Percentiles rank a stretch among this genome's conserved stretches.
phyloP scores from a whole-genome alignment of 495 filamentous ascomycete species.

The Xylaria intraflava region DNA sequence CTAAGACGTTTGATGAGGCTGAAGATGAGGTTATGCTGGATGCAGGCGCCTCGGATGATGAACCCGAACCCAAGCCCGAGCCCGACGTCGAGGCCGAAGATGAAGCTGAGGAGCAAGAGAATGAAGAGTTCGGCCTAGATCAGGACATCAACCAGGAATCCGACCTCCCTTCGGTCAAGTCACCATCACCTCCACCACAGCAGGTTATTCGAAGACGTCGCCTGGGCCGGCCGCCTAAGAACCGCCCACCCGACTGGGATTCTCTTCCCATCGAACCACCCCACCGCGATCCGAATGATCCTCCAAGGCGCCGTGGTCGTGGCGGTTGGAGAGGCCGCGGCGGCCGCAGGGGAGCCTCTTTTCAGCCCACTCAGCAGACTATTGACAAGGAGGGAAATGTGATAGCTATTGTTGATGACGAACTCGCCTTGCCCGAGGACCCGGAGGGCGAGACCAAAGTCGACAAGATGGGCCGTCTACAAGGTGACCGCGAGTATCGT shows the following conservation, averaged over 20 bases:
- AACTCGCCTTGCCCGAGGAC: conserved; percentile 82
- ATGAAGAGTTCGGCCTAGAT: conserved; percentile 31
- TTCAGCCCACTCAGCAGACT: conserved; percentile 64
- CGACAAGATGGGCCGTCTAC: conserved; percentile 73
- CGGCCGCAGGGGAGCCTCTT: conserved; percentile 68
- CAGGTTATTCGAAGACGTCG: conserved; percentile 64
- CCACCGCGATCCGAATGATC: conserved; percentile 45
- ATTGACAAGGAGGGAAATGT: conserved; percentile 93
- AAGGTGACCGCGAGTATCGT: conserved; percentile 80
- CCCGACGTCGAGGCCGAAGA: not conserved
- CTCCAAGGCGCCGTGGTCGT: conserved; percentile 60
- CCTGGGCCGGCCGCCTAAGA: conserved; percentile 80
- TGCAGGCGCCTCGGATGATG: conserved; percentile 35
- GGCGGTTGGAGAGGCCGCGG: conserved; percentile 61
- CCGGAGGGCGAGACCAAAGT: conserved; percentile 88
- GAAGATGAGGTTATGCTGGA: conserved; percentile 49
- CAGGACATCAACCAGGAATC: conserved; percentile 31
- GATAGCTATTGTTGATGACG: conserved; percentile 85
- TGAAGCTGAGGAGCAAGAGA: conserved; percentile 24
- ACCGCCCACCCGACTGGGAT: conserved; percentile 70
- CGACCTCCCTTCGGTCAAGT: conserved; percentile 31
- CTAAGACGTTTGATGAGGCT: conserved; percentile 39
- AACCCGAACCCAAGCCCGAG: conserved; percentile 26
- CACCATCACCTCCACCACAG: conserved; percentile 51
- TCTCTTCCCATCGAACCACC: conserved; percentile 50